phyloP scores from a whole-genome alignment of 768 basidiomycete species.

The Kwoniella europaea region DNA sequence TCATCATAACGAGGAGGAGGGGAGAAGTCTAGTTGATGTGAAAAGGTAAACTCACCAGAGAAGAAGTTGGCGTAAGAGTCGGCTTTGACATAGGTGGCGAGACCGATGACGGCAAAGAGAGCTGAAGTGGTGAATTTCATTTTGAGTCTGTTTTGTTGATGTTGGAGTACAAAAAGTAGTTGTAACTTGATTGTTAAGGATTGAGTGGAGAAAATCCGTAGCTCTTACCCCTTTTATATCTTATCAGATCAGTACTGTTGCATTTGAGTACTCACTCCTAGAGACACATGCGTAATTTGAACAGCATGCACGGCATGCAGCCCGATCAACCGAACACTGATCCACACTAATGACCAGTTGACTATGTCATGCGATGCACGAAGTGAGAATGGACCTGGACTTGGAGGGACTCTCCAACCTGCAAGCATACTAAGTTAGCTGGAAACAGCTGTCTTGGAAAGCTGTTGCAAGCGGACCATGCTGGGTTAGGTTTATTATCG shows the following conservation, averaged over 20 bases:
- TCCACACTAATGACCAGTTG: not conserved
- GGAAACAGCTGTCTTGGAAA: not conserved
- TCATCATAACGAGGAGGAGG: too few relatives aligned
- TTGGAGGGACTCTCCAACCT: too few relatives aligned
- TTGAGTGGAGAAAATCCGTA: not conserved
- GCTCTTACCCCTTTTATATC: not conserved
- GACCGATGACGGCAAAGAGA: conserved; percentile 15
- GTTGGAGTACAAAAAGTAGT: not conserved
- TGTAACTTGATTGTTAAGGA: not conserved
- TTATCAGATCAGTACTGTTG: not conserved
- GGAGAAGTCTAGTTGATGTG: not conserved
- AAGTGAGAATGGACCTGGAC: not conserved
- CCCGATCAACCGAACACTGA: not conserved
- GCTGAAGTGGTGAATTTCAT: conserved; percentile 28
- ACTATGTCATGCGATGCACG: not conserved
- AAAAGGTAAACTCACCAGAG: conserved; percentile 12
- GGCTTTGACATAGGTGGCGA: conserved; percentile 22
- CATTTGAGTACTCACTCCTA: too few relatives aligned
- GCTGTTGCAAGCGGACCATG: not conserved
- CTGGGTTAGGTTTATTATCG: not conserved
- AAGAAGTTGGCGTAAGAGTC: conserved; percentile 37
- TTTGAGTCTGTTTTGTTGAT: conserved; percentile 1
- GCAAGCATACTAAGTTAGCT: too few relatives aligned
- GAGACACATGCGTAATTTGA: not conserved
- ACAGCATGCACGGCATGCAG: not conserved